Percentiles rank a stretch among this genome's conserved stretches.
Conservation (phyloP, 163 green algal genomes). For the Prototheca wickerhamii region DNA sequence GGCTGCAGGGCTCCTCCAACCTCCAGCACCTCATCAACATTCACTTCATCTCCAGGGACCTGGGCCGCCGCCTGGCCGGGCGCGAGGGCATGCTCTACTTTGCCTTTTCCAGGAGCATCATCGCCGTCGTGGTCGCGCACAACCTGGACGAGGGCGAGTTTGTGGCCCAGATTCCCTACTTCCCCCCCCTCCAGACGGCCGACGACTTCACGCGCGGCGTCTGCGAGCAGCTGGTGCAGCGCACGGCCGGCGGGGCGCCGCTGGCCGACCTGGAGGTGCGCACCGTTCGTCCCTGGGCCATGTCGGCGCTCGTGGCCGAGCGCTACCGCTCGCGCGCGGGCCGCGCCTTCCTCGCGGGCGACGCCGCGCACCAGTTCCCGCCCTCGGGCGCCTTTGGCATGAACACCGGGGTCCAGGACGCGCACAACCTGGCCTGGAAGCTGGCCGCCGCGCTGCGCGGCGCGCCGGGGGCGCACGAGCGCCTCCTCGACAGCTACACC, state of each 20-base stretch:
- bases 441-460: constrained; percentile 56
- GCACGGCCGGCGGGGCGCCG: constrained; percentile 13
- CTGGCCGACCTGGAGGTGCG: not conserved
- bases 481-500: constrained; percentile 54
- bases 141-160: constrained; percentile 71
- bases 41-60: constrained; percentile 61
- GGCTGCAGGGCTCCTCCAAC: constrained; percentile 44
- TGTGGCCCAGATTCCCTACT: constrained; percentile 84
- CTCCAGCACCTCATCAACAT: constrained; percentile 88
- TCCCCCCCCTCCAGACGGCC: constrained; percentile 64
- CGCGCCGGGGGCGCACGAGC: not conserved
- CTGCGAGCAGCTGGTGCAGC: constrained; percentile 44
- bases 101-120: constrained; percentile 67
- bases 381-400: constrained; percentile 87
- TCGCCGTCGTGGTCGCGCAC: constrained; percentile 85
- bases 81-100: constrained; percentile 92
- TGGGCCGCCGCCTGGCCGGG: constrained; percentile 20
- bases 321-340: constrained; percentile 28
- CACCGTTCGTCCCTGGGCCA: constrained; percentile 59
- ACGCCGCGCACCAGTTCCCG: constrained; percentile 89
- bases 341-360: constrained; percentile 69
- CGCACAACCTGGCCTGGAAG: constrained; percentile 91
- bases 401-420: constrained; percentile 84
- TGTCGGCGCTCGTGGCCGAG: constrained; percentile 76
- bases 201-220: constrained; percentile 45